Base-by-base conservation (phyloP, 306 rosid genomes). In the Gleditsia sinensis region DNA sequence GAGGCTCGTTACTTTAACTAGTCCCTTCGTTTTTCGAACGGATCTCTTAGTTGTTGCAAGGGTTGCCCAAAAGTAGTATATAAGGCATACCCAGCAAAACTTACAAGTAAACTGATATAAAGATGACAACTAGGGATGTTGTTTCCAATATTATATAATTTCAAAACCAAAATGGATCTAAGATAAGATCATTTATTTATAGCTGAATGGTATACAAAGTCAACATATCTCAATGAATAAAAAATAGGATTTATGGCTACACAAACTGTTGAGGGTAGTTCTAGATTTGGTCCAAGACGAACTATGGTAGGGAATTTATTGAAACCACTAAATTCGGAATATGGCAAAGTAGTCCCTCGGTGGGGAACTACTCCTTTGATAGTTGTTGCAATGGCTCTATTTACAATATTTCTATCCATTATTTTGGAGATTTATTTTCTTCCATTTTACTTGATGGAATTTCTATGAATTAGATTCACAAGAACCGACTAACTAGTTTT, bases 161-260 rank as follows among this genome's bases (percentile, higher is more conserved):
- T 61, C 57, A 69, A 61, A 62, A 80, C 49, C 63, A 60, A 51
- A 69, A 34, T 10, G 14, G 33, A 69, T 80, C 68, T 53, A 42
- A 40, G n/a, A 69, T 43, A 42, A 70, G 40, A 36, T 36, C 40
- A 36, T 36, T 36, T 36, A 36, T 36, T 36, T 7, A 36, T 9
- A 36, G 9, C 40, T 1, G 40, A 36, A 36, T 39, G 45, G 13
- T 39, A 39, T 39, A 39, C 45, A 39, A 9, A 39, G 45, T 8
- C 45, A 39, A 9, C 9, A 39, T 13, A 39, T 39, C 45, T 39
- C 45, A 39, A 39, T 39, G 45, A 39, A 28, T 28, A 9, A 39
- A 39, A 39, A 39, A 39, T 8, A 39, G 45, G 12, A 39, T 39
- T 39, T 39, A 39, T 39, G 45, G 45, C 45, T 1, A 39, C 45